These are phyloP conservation scores for Ascodesmis nigricans DNA, from an alignment of 495 filamentous ascomycete species.

Conservation along the genomic window DNA sequence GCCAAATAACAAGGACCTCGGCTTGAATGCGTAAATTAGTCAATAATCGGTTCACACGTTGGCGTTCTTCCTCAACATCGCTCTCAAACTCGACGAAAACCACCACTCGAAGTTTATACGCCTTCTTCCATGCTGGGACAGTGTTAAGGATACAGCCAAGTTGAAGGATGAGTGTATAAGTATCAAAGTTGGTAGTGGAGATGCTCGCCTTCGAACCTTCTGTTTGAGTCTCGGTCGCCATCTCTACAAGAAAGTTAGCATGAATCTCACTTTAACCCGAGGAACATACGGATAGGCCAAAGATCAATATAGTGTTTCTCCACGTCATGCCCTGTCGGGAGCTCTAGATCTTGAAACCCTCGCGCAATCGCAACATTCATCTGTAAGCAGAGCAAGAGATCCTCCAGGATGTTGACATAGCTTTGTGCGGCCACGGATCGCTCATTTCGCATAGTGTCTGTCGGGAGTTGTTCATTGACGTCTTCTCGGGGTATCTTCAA, in stretches of 20 bases:
- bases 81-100: slow-evolving; percentile 82
- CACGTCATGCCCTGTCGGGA: slow-evolving; percentile 34
- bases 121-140: slow-evolving; percentile 62
- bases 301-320: slow-evolving; percentile 63
- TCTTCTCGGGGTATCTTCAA: slow-evolving; percentile 12
- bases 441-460: slow-evolving; percentile 37
- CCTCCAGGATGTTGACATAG: slow-evolving; percentile 70
- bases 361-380: slow-evolving; percentile 74
- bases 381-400: slow-evolving; percentile 52
- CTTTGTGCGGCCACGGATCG: slow-evolving; percentile 39
- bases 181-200: slow-evolving; percentile 77
- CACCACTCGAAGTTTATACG: slow-evolving; percentile 48
- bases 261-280: too few relatives aligned
- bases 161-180: slow-evolving; percentile 72
- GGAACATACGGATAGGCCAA: slow-evolving; percentile 23
- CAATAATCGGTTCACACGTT: slow-evolving; percentile 48
- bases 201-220: slow-evolving; percentile 42
- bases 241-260: slow-evolving; percentile 21
- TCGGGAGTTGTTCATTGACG: slow-evolving; percentile 28
- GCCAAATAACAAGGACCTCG: slow-evolving; percentile 57
- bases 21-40: slow-evolving; percentile 67
- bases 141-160: slow-evolving; percentile 67
- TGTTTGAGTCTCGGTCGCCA: slow-evolving; percentile 51
- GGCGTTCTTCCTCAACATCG: slow-evolving; percentile 59
- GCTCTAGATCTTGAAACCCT: slow-evolving; percentile 55